These are phyloP conservation scores for Calonectria montana DNA, from an alignment of 2,329 filamentous ascomycete genomes.

Conservation along the genomic window DNA sequence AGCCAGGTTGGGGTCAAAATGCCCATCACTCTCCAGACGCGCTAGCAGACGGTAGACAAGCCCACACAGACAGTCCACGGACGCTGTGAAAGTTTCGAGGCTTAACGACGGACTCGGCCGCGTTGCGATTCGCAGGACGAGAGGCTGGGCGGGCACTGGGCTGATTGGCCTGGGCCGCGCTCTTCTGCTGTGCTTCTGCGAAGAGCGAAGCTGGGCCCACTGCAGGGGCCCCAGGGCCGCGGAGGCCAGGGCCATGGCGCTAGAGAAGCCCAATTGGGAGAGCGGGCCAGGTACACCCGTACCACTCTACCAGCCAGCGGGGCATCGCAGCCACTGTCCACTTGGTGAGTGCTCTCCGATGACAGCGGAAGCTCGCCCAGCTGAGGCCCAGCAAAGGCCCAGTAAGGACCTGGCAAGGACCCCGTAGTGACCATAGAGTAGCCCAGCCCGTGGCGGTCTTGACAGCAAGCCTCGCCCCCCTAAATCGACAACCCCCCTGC, in stretches of 20 bases:
- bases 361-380: slow-evolving; percentile 10
- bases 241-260: slow-evolving; percentile 31
- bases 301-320: slow-evolving; percentile 28
- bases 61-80: slow-evolving; percentile 5
- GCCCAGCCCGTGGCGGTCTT: slow-evolving; percentile 30
- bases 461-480: slow-evolving; percentile 33
- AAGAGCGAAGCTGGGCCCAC: slow-evolving; percentile 21
- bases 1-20: background rate
- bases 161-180: slow-evolving; percentile 2
- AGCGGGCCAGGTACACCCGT: slow-evolving; percentile 32
- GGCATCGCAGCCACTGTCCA: slow-evolving; percentile 23
- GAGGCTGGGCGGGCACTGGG: background rate
- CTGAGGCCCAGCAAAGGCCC: slow-evolving; percentile 25
- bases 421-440: slow-evolving; percentile 13
- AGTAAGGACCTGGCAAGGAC: slow-evolving; percentile 22
- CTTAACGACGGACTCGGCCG: background rate
- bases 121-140: slow-evolving; percentile 3
- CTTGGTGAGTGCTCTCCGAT: slow-evolving; percentile 31
- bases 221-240: slow-evolving; percentile 36
- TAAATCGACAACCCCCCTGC: slow-evolving; percentile 18
- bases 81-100: background rate
- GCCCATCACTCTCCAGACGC: slow-evolving; percentile 1
- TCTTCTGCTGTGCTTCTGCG: background rate
- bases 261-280: slow-evolving; percentile 30
- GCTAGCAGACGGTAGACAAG: background rate